A percentile compares a stretch with the other conserved stretches of the same genome.
These are phyloP conservation scores for Colletotrichum cereale DNA, from an alignment of 2,329 filamentous ascomycete species.

Conservation along the genomic window DNA sequence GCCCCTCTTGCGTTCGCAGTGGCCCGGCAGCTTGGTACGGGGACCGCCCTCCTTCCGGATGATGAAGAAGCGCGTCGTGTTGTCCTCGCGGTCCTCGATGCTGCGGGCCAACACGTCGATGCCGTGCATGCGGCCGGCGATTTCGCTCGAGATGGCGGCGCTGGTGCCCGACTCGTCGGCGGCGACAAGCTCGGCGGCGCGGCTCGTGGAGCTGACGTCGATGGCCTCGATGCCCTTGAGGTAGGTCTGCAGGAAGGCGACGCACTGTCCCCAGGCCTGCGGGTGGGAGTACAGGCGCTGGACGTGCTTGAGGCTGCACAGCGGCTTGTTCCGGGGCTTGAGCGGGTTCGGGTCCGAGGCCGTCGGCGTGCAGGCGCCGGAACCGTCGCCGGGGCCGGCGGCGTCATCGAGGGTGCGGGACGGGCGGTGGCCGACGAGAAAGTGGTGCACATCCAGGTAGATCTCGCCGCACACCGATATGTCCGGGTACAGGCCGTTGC, in stretches of 20 bases:
- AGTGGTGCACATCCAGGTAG: constrained; percentile 91
- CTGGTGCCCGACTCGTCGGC: constrained; percentile 69
- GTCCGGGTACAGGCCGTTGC: constrained; percentile 71
- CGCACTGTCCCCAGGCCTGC: constrained; percentile 95
- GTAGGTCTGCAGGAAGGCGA: constrained; percentile 76
- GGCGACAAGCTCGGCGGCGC: constrained; percentile 82
- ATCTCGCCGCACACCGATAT: constrained; percentile 85
- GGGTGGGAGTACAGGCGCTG: constrained; percentile 90
- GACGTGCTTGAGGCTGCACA: constrained; percentile 70
- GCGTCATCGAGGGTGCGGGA: constrained; percentile 45
- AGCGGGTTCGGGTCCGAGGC: constrained; percentile 57
- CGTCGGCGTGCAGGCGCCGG: constrained; percentile 65
- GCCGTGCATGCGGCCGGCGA: constrained; percentile 77
- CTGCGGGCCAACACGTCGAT: constrained; percentile 76
- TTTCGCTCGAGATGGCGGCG: constrained; percentile 82
- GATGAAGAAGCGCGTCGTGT: constrained; percentile 84
- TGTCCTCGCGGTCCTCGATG: constrained; percentile 81
- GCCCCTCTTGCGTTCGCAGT: constrained; percentile 27
- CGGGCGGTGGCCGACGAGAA: constrained; percentile 72
- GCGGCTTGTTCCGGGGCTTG: constrained; percentile 62
- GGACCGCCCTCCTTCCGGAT: constrained; percentile 57
- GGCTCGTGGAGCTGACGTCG: constrained; percentile 87
- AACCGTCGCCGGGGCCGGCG: constrained; percentile 49
- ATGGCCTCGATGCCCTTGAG: constrained; percentile 82
- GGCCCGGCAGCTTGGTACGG: constrained; percentile 16